A percentile compares a stretch with the other conserved stretches of the same genome.
Conservation (phyloP, 1,284 basidiomycete genomes). For the Apiotrichum mycotoxinovorans region DNA sequence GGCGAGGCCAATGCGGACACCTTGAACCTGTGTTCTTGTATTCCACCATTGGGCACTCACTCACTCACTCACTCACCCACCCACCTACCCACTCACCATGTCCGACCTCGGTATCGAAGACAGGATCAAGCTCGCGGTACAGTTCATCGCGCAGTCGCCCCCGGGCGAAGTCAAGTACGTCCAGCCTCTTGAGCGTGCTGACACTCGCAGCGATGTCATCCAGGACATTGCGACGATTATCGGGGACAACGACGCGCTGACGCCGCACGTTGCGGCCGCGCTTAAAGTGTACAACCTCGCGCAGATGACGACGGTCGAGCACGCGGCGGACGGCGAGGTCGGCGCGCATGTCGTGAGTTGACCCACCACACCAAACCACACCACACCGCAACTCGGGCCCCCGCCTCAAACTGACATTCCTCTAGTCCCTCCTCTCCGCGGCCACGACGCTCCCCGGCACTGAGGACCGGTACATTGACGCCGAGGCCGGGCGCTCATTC, state of each 20-base stretch:
- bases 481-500: conserved; percentile 70
- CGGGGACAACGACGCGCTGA: conserved; percentile 73
- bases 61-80: background rate
- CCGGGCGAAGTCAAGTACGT: conserved; percentile 82
- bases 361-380: too few relatives aligned
- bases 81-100: conserved; percentile 22
- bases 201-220: conserved; percentile 65
- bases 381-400: too few relatives aligned
- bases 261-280: conserved; percentile 70
- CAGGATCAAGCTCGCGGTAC: conserved; percentile 56
- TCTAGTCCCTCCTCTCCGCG: conserved; percentile 35
- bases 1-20: too few relatives aligned
- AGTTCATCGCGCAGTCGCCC: conserved; percentile 80
- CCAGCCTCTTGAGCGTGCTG: too few relatives aligned
- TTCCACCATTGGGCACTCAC: too few relatives aligned
- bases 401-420: background rate
- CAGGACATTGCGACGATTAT: conserved; percentile 90
- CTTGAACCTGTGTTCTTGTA: too few relatives aligned
- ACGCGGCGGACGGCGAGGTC: conserved; percentile 27
- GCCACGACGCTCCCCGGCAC: conserved; percentile 34
- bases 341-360: conserved; percentile 31
- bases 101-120: conserved; percentile 37
- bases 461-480: conserved; percentile 73
- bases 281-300: conserved; percentile 76
- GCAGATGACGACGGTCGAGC: conserved; percentile 77